These are phyloP conservation scores for Phascolomyces articulosus DNA, from an alignment of 371 early-diverging fungal species.

Conservation along the genomic window DNA sequence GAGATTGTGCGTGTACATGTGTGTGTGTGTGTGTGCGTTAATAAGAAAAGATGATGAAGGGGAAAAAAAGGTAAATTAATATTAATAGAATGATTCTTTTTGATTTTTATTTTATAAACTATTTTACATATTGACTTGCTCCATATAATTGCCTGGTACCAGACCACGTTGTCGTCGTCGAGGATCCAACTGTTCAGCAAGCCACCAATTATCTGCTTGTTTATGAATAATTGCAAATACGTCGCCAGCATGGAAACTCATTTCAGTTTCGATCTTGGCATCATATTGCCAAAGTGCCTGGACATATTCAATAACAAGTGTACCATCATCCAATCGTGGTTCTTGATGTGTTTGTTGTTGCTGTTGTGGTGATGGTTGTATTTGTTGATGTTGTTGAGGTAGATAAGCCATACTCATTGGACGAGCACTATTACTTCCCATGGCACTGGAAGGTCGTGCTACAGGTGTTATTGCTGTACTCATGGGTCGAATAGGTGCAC, in stretches of 20 bases:
- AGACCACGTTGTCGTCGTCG: slow-evolving; percentile 24
- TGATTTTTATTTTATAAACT: too few relatives aligned
- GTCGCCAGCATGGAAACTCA: slow-evolving; percentile 25
- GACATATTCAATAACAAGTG: slow-evolving; percentile 19
- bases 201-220: slow-evolving; percentile 40
- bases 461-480: slow-evolving; percentile 5
- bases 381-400: not conserved
- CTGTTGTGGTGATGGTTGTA: not conserved
- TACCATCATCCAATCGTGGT: slow-evolving; percentile 14
- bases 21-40: too few relatives aligned
- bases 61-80: too few relatives aligned
- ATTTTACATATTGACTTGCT: slow-evolving; percentile 7
- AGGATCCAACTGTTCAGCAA: slow-evolving; percentile 22
- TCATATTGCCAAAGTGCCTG: slow-evolving; percentile 33
- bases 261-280: slow-evolving; percentile 21
- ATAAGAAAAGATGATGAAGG: not conserved
- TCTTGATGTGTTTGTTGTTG: not conserved
- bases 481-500: slow-evolving; percentile 2
- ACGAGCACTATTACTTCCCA: not conserved
- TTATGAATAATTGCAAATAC: slow-evolving; percentile 27
- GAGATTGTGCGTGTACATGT: too few relatives aligned
- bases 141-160: slow-evolving; percentile 38
- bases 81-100: too few relatives aligned
- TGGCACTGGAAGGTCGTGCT: slow-evolving; percentile 3
- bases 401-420: slow-evolving; percentile 10